A percentile compares a stretch with the other conserved stretches of the same genome.
Evolutionary conservation across 805 yeast genomes (phyloP).

Genomic region (Yamadazyma kitorensis): DNA sequence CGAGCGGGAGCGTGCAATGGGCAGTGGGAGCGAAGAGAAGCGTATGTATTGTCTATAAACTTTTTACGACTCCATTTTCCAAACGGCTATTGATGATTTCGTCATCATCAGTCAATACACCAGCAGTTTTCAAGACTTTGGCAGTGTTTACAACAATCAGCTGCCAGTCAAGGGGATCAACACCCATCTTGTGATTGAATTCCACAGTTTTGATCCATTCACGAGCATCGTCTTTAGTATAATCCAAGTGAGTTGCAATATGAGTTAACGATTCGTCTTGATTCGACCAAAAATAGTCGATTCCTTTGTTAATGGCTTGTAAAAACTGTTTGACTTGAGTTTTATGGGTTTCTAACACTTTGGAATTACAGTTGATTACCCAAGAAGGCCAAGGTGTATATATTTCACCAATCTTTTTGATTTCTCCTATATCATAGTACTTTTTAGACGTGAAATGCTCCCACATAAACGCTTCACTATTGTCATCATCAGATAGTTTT

Average conservation of each 20-base stretch:
- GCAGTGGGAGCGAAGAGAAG: no score
- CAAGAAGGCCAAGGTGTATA: constrained; percentile 98
- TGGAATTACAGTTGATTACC: constrained; percentile 62
- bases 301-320: constrained; percentile 61
- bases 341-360: constrained; percentile 26
- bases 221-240: constrained; percentile 70
- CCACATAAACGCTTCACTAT: constrained; percentile 92
- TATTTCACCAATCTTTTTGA: constrained; percentile 80
- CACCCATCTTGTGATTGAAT: constrained; percentile 48
- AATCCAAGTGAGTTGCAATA: constrained; percentile 69
- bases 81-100: constrained; percentile 26
- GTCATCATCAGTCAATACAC: constrained; percentile 44
- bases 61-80: constrained; percentile 17
- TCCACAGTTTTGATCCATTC: constrained; percentile 80
- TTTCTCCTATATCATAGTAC: constrained; percentile 76
- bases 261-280: constrained; percentile 62
- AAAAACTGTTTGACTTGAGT: constrained; percentile 39
- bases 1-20: no score
- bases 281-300: constrained; percentile 58
- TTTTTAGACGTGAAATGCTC: constrained; percentile 86
- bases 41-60: no score
- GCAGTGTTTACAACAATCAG: constrained; percentile 53
- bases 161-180: constrained; percentile 43
- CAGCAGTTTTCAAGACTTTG: constrained; percentile 57
- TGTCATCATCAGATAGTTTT: constrained; percentile 26